Percentiles rank a stretch among this genome's conserved stretches.
Conservation (phyloP, 257 asterid species). For the Thymus mandschuricus region DNA sequence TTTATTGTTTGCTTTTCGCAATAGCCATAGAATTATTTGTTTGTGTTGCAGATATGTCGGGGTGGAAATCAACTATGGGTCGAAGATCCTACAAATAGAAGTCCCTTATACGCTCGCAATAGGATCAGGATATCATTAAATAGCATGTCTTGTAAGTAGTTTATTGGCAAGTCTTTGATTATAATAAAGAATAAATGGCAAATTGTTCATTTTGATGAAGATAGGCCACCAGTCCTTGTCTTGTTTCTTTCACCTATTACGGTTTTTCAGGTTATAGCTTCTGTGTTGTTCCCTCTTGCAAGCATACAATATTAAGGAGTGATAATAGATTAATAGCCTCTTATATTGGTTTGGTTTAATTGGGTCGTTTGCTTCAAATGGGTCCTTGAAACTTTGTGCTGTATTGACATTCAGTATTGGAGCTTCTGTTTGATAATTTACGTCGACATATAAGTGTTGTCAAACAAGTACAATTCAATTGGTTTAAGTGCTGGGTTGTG, state of each 20-base stretch:
- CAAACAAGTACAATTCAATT: background rate
- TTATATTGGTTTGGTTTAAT: too few relatives aligned
- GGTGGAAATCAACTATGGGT: conserved; percentile 78
- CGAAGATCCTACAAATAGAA: conserved; percentile 92
- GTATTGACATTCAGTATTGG: too few relatives aligned
- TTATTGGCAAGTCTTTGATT: conserved; percentile 20
- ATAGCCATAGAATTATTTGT: conserved; percentile 12
- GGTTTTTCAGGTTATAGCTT: too few relatives aligned
- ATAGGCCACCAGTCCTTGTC: too few relatives aligned
- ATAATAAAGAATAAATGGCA: conserved; percentile 9
- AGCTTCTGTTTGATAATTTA: too few relatives aligned
- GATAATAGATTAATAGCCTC: too few relatives aligned
- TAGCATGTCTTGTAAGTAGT: conserved; percentile 55
- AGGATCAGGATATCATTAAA: conserved; percentile 78
- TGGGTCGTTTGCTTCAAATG: too few relatives aligned
- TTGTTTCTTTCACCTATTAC: background rate
- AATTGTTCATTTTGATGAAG: conserved; percentile 15
- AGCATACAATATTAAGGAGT: too few relatives aligned
- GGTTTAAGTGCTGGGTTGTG: conserved; percentile 8
- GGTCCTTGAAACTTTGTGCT: too few relatives aligned
- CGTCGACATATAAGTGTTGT: too few relatives aligned
- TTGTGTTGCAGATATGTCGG: conserved; percentile 67
- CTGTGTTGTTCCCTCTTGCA: background rate
- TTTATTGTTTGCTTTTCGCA: conserved; percentile 29
- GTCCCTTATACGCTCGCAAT: conserved; percentile 75